Evolutionary conservation across 2,329 filamentous ascomycete species (phyloP).

Genomic region (Ramularia endophylla): DNA sequence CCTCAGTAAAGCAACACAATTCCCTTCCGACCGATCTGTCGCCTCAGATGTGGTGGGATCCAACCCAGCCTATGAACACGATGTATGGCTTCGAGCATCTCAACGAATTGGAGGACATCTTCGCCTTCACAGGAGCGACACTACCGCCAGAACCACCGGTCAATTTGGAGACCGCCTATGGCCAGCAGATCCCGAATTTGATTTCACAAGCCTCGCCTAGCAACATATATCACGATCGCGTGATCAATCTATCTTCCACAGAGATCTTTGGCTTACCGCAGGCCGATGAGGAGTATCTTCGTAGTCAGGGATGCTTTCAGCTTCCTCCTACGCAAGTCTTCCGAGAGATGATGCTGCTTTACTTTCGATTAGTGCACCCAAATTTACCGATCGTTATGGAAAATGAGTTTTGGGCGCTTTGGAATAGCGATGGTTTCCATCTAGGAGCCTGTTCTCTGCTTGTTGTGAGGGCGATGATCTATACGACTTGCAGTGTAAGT

Average conservation of each 20-base stretch:
- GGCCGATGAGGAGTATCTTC: conserved; percentile 16
- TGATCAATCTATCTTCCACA: conserved; percentile 9
- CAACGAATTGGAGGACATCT: conserved; percentile 19
- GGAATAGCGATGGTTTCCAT: conserved; percentile 12
- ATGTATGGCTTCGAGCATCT: conserved; percentile 20
- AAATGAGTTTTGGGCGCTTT: conserved; percentile 16
- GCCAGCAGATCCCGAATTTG: conserved; percentile 5
- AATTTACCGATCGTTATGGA: conserved; percentile 15
- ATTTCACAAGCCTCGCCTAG: conserved; percentile 4
- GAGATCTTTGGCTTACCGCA: conserved; percentile 17
- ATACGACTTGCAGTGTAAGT: conserved; percentile 15
- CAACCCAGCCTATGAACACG: conserved; percentile 15
- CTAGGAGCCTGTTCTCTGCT: conserved; percentile 10
- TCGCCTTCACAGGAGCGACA: conserved; percentile 17
- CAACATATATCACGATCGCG: conserved; percentile 3
- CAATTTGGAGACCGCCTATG: conserved; percentile 7
- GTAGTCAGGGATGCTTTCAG: conserved; percentile 16
- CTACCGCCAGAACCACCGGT: conserved; percentile 9
- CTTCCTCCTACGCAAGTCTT: conserved; percentile 11
- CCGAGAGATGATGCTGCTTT: conserved; percentile 13
- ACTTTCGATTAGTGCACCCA: conserved; percentile 17
- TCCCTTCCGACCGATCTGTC: conserved; percentile 14
- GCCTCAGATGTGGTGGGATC: conserved; percentile 10
- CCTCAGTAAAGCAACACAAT: conserved; percentile 9
- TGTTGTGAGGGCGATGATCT: conserved; percentile 14